phyloP scores from a whole-genome alignment of 1,139 yeast species.

The Hansenula sp. region DNA sequence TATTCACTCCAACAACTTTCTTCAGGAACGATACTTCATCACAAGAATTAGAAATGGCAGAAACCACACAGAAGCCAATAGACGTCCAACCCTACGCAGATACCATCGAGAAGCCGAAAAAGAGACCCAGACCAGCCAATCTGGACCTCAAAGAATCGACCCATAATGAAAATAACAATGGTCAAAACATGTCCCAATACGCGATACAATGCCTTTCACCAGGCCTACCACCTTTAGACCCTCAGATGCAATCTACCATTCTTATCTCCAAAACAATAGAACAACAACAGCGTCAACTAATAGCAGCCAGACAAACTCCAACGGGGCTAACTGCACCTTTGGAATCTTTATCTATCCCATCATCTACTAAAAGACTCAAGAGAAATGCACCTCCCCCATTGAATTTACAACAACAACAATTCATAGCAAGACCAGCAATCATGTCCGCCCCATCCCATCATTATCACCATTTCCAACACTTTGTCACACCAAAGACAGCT shows the following conservation, averaged over 20 bases:
- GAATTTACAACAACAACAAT: slow-evolving; percentile 20
- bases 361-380: slow-evolving; percentile 35
- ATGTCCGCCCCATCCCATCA: slow-evolving; percentile 48
- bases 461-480: slow-evolving; percentile 14
- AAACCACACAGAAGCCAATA: not conserved
- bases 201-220: slow-evolving; percentile 33
- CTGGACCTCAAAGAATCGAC: slow-evolving; percentile 18
- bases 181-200: slow-evolving; percentile 21
- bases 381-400: slow-evolving; percentile 47
- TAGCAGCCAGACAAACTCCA: slow-evolving; percentile 35
- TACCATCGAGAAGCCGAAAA: slow-evolving; percentile 13
- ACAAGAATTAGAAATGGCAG: too few relatives aligned
- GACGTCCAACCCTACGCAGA: not conserved
- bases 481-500: slow-evolving; percentile 14
- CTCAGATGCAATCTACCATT: slow-evolving; percentile 46
- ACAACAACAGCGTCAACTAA: slow-evolving; percentile 43
- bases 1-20: too few relatives aligned
- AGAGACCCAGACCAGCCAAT: slow-evolving; percentile 26
- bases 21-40: not conserved
- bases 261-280: slow-evolving; percentile 43
- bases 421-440: slow-evolving; percentile 29
- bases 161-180: not conserved
- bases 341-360: slow-evolving; percentile 27
- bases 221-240: slow-evolving; percentile 42
- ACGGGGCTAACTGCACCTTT: slow-evolving; percentile 20